A percentile compares a stretch with the other conserved stretches of the same genome.
phyloP scores from a whole-genome alignment of 768 basidiomycete species.

The Mycena albidolilacea region DNA sequence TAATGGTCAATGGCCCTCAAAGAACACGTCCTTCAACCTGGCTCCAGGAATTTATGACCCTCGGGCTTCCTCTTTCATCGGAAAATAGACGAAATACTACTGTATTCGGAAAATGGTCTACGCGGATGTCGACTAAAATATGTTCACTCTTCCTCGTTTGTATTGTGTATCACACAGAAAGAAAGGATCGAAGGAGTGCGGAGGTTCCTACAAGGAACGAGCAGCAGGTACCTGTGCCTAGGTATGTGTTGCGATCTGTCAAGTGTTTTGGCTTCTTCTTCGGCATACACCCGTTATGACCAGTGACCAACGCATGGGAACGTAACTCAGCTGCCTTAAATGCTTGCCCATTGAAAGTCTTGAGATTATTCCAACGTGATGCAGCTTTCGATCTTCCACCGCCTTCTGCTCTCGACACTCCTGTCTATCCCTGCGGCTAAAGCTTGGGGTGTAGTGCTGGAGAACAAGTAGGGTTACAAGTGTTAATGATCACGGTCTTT shows the following conservation, averaged over 20 bases:
- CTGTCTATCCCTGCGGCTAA: not conserved
- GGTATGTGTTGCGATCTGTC: slow-evolving; percentile 1
- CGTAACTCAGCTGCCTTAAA: not conserved
- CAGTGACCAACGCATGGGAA: not conserved
- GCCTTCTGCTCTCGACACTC: slow-evolving; percentile 7
- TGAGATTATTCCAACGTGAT: slow-evolving; percentile 5
- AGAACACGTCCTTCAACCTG: too few relatives aligned
- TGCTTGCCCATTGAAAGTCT: not conserved
- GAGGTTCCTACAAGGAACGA: not conserved
- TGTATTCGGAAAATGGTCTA: not conserved
- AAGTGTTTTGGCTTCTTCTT: not conserved
- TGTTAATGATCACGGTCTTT: not conserved
- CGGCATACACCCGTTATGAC: not conserved
- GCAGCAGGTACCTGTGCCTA: not conserved
- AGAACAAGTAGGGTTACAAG: not conserved
- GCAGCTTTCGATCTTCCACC: slow-evolving; percentile 5
- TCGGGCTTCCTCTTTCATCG: too few relatives aligned
- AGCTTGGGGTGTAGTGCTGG: not conserved
- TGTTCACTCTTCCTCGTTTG: slow-evolving; percentile 1
- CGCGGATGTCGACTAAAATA: not conserved
- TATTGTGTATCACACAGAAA: not conserved
- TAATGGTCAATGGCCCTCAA: too few relatives aligned
- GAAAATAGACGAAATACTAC: too few relatives aligned
- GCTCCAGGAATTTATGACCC: too few relatives aligned
- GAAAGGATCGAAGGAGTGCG: not conserved